A percentile compares a stretch with the other conserved stretches of the same genome.
Evolutionary conservation across 768 basidiomycete genomes (phyloP).

Genomic region (Xerocomus potaroensis): DNA sequence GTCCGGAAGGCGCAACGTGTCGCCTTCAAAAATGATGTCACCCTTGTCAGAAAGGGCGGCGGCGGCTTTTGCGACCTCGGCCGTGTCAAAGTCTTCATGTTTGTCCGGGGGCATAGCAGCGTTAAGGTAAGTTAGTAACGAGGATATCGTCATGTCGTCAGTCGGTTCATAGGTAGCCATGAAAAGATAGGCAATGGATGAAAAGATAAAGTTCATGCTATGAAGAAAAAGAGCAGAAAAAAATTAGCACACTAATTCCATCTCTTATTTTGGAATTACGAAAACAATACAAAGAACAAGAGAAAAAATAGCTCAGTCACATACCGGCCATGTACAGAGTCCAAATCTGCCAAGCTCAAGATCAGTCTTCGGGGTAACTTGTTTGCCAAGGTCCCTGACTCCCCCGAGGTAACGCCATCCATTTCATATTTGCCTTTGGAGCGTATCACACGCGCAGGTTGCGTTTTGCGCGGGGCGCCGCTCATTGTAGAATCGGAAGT

Average conservation of each 20-base stretch:
- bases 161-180: conserved; percentile 58
- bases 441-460: conserved; percentile 22
- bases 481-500: conserved; percentile 14
- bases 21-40: conserved; percentile 48
- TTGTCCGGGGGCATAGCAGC: conserved; percentile 74
- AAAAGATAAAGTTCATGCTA: conserved; percentile 57
- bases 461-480: conserved; percentile 20
- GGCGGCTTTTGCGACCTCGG: conserved; percentile 56
- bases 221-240: neutral
- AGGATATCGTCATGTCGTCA: conserved; percentile 68
- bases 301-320: conserved; percentile 19
- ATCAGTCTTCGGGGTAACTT: conserved; percentile 26
- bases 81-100: conserved; percentile 78
- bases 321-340: conserved; percentile 58
- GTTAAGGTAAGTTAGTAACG: conserved; percentile 68
- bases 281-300: neutral
- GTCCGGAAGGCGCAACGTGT: conserved; percentile 32
- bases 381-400: conserved; percentile 12
- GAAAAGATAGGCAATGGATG: conserved; percentile 63
- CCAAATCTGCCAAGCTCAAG: conserved; percentile 51
- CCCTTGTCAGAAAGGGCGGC: conserved; percentile 45
- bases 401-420: conserved; percentile 17
- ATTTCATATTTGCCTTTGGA: conserved; percentile 24
- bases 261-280: neutral
- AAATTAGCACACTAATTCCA: conserved; percentile 6